Conservation (phyloP, 108 stramenopile genomes). For the Discostella stelligeroides region DNA sequence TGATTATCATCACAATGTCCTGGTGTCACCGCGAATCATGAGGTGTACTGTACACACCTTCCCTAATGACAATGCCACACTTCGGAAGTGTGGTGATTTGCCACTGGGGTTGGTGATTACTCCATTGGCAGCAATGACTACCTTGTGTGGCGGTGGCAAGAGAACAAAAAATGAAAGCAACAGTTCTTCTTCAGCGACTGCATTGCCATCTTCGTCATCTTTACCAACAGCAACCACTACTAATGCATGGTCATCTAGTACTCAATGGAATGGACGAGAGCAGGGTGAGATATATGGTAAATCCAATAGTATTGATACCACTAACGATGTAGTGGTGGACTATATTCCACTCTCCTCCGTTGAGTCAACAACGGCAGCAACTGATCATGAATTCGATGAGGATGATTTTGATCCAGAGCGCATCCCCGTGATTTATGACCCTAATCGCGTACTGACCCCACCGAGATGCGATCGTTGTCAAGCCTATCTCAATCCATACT, state of each 20-base stretch:
- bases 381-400: neutral
- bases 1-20: neutral
- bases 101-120: conserved; percentile 64
- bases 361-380: neutral
- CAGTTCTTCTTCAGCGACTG: neutral
- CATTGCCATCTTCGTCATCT: neutral
- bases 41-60: conserved; percentile 61
- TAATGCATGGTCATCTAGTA: neutral
- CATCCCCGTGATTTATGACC: conserved; percentile 48
- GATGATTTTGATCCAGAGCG: conserved; percentile 37
- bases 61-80: conserved; percentile 53
- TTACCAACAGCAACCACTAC: conserved; percentile 1
- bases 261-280: conserved; percentile 40
- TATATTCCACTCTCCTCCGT: conserved; percentile 28
- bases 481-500: conserved; percentile 85
- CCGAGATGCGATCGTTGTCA: conserved; percentile 71
- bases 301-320: neutral
- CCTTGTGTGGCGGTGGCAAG: conserved; percentile 16
- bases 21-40: conserved; percentile 68
- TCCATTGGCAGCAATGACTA: conserved; percentile 61
- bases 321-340: conserved; percentile 22
- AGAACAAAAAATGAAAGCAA: neutral
- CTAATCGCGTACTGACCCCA: conserved; percentile 35
- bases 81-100: conserved; percentile 52
- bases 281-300: conserved; percentile 38